Conservation (phyloP, 352 stramenopile species). For the Phytophthora aleatoria region DNA sequence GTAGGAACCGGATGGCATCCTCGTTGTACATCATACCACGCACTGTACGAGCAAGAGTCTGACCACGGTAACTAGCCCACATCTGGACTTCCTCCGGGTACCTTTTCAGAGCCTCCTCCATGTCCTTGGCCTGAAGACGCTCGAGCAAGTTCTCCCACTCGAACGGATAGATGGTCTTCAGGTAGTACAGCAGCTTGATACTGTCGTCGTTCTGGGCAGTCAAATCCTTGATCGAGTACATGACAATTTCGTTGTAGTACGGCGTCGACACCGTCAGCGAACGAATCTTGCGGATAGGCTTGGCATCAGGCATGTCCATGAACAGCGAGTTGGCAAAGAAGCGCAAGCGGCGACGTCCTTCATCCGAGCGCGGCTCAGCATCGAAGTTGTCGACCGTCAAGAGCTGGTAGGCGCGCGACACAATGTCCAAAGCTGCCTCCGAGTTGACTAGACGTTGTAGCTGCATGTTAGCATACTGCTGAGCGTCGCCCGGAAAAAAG, state of each 20-base stretch:
- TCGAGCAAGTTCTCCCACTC: conserved; percentile 89
- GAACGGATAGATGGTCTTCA: conserved; percentile 89
- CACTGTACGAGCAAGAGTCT: conserved; percentile 82
- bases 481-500: conserved; percentile 85
- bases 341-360: conserved; percentile 81
- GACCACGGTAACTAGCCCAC: conserved; percentile 86
- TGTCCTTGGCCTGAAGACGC: conserved; percentile 76
- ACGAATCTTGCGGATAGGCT: conserved; percentile 85
- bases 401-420: conserved; percentile 85
- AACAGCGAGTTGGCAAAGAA: conserved; percentile 91
- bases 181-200: conserved; percentile 97
- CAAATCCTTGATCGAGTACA: conserved; percentile 91
- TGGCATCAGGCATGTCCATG: conserved; percentile 90
- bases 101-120: conserved; percentile 86
- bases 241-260: conserved; percentile 91
- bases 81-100: conserved; percentile 79
- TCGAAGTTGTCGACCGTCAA: conserved; percentile 91
- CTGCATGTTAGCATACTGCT: conserved; percentile 84
- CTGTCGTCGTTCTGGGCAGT: conserved; percentile 88
- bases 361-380: conserved; percentile 83
- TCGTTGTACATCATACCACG: conserved; percentile 92
- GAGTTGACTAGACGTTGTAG: conserved; percentile 82
- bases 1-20: conserved; percentile 83
- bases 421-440: conserved; percentile 83
- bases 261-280: conserved; percentile 86